phyloP scores from a whole-genome alignment of 768 basidiomycete genomes.

The Pleurotus eryngii region DNA sequence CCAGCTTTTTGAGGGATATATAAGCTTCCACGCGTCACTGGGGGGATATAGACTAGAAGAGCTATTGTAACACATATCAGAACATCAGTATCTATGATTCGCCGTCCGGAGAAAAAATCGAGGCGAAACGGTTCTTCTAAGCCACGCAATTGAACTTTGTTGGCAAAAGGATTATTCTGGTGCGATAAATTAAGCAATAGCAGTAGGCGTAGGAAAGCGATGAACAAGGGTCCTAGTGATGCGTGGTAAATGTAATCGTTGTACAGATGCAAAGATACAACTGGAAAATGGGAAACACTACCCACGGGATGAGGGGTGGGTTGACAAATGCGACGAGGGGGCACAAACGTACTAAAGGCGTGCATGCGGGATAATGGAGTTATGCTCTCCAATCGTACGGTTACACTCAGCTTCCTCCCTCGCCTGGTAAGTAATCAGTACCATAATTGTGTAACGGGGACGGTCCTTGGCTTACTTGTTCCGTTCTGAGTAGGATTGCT shows the following conservation, averaged over 20 bases:
- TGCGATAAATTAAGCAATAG: no score
- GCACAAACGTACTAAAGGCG: no score
- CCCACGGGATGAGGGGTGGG: no score
- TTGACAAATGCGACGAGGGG: no score
- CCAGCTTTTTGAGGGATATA: background rate
- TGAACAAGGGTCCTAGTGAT: no score
- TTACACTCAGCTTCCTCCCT: constrained; percentile 10
- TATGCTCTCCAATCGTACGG: constrained; percentile 3
- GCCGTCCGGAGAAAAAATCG: background rate
- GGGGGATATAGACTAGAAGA: constrained; percentile 2
- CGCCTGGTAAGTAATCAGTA: constrained; percentile 11
- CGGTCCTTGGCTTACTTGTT: constrained; percentile 11
- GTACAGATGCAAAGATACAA: background rate
- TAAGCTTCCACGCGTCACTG: constrained; percentile 2
- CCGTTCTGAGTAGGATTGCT: constrained; percentile 1
- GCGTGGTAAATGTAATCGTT: no score
- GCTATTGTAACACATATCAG: background rate
- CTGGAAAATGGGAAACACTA: background rate
- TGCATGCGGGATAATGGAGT: background rate
- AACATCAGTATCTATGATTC: background rate
- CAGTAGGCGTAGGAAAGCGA: no score
- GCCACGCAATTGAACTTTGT: no score
- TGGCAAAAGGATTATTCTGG: no score
- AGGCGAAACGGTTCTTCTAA: background rate
- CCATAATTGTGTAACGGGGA: background rate